Percentiles rank a stretch among this genome's conserved stretches.
Conservation (phyloP, 2,329 filamentous ascomycete genomes). For the Colletotrichum aenigma region DNA sequence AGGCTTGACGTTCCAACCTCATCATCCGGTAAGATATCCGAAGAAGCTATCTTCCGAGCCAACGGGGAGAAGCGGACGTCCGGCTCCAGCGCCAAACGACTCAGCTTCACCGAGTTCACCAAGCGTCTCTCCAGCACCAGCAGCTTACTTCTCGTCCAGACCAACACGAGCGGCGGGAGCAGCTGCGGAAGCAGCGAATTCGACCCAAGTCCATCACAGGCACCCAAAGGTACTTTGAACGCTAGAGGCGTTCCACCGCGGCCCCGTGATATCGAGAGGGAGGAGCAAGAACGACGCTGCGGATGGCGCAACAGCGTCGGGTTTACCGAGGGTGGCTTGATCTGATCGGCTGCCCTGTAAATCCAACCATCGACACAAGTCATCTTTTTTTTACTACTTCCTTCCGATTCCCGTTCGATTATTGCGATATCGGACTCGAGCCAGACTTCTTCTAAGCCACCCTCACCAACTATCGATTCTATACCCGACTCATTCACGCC, state of each 20-base stretch:
- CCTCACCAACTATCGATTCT: neutral
- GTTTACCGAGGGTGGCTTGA: slow-evolving; percentile 58
- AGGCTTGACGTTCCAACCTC: slow-evolving; percentile 25
- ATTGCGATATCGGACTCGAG: neutral
- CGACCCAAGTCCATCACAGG: slow-evolving; percentile 41
- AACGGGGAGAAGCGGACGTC: slow-evolving; percentile 55
- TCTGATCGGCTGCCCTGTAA: slow-evolving; percentile 38
- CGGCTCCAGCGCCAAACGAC: slow-evolving; percentile 58
- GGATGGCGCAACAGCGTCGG: slow-evolving; percentile 63
- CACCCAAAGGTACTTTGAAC: slow-evolving; percentile 33
- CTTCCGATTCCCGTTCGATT: neutral
- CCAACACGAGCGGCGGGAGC: slow-evolving; percentile 55
- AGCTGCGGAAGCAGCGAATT: slow-evolving; percentile 52
- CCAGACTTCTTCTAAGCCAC: neutral
- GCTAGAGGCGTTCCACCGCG: slow-evolving; percentile 33
- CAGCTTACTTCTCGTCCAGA: slow-evolving; percentile 63
- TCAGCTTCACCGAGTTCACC: slow-evolving; percentile 66
- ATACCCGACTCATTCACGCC: slow-evolving; percentile 10
- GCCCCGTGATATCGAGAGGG: slow-evolving; percentile 36
- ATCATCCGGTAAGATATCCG: slow-evolving; percentile 30
- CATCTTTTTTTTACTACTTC: neutral
- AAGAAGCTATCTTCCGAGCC: slow-evolving; percentile 35
- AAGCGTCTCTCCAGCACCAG: slow-evolving; percentile 65
- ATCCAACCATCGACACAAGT: neutral
- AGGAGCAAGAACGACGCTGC: slow-evolving; percentile 49